phyloP scores from a whole-genome alignment of 2,329 filamentous ascomycete species.

The Botryosphaeria agaves region DNA sequence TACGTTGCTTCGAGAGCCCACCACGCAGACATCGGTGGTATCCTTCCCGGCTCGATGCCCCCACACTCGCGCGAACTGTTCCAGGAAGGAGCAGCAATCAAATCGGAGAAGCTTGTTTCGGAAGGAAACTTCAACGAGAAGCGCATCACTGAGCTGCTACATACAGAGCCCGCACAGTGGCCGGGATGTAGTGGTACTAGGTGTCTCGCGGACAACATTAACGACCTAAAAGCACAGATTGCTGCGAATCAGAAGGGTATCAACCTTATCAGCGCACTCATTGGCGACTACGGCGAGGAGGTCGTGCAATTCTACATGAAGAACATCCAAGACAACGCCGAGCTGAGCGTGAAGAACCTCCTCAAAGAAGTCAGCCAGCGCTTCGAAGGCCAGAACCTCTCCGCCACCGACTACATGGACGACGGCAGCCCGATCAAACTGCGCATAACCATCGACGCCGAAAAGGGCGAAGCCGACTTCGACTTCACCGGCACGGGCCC shows the following conservation, averaged over 20 bases:
- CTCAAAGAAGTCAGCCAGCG: slow-evolving; percentile 53
- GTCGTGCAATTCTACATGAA: slow-evolving; percentile 74
- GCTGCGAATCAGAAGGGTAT: slow-evolving; percentile 80
- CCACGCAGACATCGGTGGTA: slow-evolving; percentile 73
- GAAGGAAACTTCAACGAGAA: slow-evolving; percentile 66
- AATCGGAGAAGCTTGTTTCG: slow-evolving; percentile 50
- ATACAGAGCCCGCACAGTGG: slow-evolving; percentile 55
- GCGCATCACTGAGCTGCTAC: slow-evolving; percentile 52
- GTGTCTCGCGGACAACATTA: slow-evolving; percentile 67
- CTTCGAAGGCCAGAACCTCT: slow-evolving; percentile 53
- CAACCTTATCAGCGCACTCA: slow-evolving; percentile 54
- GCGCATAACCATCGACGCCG: slow-evolving; percentile 55
- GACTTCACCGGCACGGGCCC: slow-evolving; percentile 64
- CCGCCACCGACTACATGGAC: slow-evolving; percentile 71
- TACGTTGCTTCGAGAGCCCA: slow-evolving; percentile 69
- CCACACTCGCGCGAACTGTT: slow-evolving; percentile 47
- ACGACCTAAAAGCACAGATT: slow-evolving; percentile 73
- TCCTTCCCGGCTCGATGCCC: slow-evolving; percentile 69
- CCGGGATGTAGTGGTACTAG: slow-evolving; percentile 64
- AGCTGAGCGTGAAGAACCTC: slow-evolving; percentile 54
- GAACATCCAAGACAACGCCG: slow-evolving; percentile 66
- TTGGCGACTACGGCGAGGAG: slow-evolving; percentile 59
- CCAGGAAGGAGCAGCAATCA: slow-evolving; percentile 39
- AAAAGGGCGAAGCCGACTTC: slow-evolving; percentile 60
- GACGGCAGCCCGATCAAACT: slow-evolving; percentile 66